Percentiles rank a stretch among this genome's conserved stretches.
phyloP scores from a whole-genome alignment of 257 asterid species.

The Nicotiana tabacum region DNA sequence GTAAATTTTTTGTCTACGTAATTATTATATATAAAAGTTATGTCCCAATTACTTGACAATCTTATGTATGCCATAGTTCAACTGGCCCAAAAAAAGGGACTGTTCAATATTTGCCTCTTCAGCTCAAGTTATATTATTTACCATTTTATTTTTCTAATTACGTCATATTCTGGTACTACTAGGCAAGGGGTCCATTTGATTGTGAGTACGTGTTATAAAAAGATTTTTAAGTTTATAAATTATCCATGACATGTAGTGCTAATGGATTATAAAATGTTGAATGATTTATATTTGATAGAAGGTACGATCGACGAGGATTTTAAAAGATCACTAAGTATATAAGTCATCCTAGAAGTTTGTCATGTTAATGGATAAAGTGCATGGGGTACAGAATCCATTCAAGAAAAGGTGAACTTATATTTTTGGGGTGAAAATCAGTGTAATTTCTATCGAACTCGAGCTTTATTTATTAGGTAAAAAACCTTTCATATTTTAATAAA shows the following conservation, averaged over 20 bases:
- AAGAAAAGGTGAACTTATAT: not conserved
- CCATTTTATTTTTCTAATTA: not conserved
- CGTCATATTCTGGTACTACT: not conserved
- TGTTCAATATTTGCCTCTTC: no score
- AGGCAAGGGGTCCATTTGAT: not conserved
- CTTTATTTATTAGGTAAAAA: not conserved
- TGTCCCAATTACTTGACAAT: not conserved
- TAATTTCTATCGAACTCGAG: not conserved
- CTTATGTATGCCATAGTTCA: not conserved
- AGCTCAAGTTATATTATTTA: no score
- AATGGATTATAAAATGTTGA: not conserved
- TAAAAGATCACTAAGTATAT: no score
- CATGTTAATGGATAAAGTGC: not conserved
- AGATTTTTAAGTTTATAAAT: not conserved
- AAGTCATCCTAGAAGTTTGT: not conserved
- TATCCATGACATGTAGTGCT: not conserved
- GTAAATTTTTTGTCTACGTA: no score
- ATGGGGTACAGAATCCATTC: conserved; percentile 2
- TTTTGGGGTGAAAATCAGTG: not conserved
- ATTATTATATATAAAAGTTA: no score
- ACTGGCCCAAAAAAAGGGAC: not conserved
- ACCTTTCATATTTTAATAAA: not conserved
- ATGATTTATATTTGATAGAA: not conserved
- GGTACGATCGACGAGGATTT: not conserved
- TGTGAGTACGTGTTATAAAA: not conserved